Evolutionary conservation across 257 asterid species (phyloP), one percentile per base, ranked within the genome.

Genomic region (Verbascum thapsus): DNA sequence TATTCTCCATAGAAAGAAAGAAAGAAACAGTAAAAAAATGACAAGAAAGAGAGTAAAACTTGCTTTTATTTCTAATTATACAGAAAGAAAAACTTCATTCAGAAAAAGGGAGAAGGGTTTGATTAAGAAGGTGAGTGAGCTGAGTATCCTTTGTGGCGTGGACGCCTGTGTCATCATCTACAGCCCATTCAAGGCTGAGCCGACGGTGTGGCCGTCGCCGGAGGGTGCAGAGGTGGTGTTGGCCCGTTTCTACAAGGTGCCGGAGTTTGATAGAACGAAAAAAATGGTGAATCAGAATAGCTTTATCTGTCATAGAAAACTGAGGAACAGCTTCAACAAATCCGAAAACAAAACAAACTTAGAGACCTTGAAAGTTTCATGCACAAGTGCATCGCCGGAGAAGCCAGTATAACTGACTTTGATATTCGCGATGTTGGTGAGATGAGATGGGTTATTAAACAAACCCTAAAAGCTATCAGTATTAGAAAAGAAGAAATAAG

Each of bases 51-150:
- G 76, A 35, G 75, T 81, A 0, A 73, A 69, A 2, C 68, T 81
- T 0, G 84, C 84, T 1, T 78, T 23, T 71, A 78, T 81, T 0
- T 11, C 56, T 18, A 78, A 73, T 19, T 80, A 81, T 26, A 42
- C 82, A 0, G 80, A 75, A 18, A 67, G 85, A 26, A 73, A 71
- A 59, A 82, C 88, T 0, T 73, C 88, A 0, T 81, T 48, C 69
- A 72, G 68, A 66, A 81, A 81, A 10, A 39, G 88, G 6, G 78
- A 78, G 80, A 81, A 65, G 71, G 88, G 88, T 0, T 41, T 81
- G 35, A 61, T 81, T 23, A 81, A 81, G 68, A 78, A 81, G 16
- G 76, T 71, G 17, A 53, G 58, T 4, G 85, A 81, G 57, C 34
- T 81, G 3, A 69, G 66, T 73, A 73, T 69, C 10, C 80, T 81